Conservation (phyloP, 192 early-diverging fungal genomes). For the Podila clonocystis region DNA sequence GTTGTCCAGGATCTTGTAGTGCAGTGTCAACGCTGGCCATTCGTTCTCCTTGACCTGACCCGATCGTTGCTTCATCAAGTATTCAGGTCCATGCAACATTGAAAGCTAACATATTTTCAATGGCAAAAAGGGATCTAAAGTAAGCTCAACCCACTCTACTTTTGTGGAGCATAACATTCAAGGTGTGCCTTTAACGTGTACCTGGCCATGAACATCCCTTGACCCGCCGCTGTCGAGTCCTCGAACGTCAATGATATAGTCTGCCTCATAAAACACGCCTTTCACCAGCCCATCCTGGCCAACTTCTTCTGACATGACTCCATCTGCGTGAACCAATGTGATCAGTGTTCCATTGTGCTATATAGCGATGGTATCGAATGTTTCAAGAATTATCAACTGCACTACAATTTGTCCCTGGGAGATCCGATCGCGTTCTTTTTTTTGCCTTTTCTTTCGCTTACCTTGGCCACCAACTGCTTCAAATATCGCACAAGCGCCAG, state of each 20-base stretch:
- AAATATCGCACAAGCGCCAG: constrained; percentile 56
- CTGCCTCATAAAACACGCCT: constrained; percentile 54
- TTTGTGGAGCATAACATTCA: too few relatives aligned
- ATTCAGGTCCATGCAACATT: constrained; percentile 61
- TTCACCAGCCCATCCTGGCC: constrained; percentile 61
- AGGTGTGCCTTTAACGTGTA: constrained; percentile 7
- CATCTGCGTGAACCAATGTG: constrained; percentile 64
- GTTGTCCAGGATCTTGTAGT: constrained; percentile 70
- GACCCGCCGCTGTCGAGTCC: constrained; percentile 62
- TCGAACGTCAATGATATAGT: constrained; percentile 60
- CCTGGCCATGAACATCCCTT: constrained; percentile 67
- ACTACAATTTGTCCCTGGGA: background rate
- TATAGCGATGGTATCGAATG: background rate
- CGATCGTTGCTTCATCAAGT: constrained; percentile 23
- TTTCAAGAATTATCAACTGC: too few relatives aligned
- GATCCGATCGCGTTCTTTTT: background rate
- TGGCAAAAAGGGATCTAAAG: background rate
- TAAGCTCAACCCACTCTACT: background rate
- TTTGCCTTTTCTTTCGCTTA: constrained; percentile 1
- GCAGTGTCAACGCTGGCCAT: constrained; percentile 56
- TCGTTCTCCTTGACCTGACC: constrained; percentile 44
- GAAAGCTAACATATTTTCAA: constrained; percentile 34
- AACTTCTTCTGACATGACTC: constrained; percentile 53
- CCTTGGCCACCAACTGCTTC: constrained; percentile 53
- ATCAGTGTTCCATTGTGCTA: constrained; percentile 60